Base-by-base conservation (phyloP, 805 yeast species). In the Myxozyma nipponensis region DNA sequence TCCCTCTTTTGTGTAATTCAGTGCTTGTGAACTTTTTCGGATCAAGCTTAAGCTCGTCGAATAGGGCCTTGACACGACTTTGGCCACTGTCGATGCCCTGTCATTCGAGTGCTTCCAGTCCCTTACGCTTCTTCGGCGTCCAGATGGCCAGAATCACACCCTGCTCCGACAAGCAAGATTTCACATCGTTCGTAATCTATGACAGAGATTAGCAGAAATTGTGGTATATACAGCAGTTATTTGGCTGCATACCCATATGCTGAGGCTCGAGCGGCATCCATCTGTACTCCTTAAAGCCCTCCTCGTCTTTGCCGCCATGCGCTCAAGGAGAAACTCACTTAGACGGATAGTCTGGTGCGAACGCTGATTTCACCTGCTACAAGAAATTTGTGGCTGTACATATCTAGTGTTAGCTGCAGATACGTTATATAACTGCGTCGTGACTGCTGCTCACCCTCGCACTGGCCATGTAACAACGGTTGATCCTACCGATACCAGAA, bases 241-340 rank as follows among this genome's bases (percentile, higher is more conserved):
- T 10, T 17, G 36, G 13, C 7, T 21, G 19, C 45, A 4, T 39
- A 46, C 49, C 39, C 39, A 46, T 24, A 40, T 46, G 47, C 34
- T 46, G 19, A 15, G 49, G 49, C 18, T 26, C 30, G 10, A 46
- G 39, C 15, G 49, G 50, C 15, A 42, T 25, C 49, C 49, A 46
- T 24, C 49, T 26, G 39, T 46, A 34, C 18, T 40, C 40, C 13
- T 46, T 21, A 24, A 46, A 46, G 13, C 30, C 35, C 5, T 46
- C 46, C 38, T 21, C 10, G 10, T 42, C 18, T 7, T 13, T 9
- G 15, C n/a, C 17, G 26, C 22, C 21, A 36, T 32, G 10, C 13
- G 13, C 6, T 36, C 39, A 9, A 36, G 15, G 34, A 10, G 6
- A 17, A 4, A 43, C 46, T 17, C 18, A 43, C 46, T 23, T 49